phyloP scores from a whole-genome alignment of 164 flowering plant genomes.

The Chimonanthus salicifolius region DNA sequence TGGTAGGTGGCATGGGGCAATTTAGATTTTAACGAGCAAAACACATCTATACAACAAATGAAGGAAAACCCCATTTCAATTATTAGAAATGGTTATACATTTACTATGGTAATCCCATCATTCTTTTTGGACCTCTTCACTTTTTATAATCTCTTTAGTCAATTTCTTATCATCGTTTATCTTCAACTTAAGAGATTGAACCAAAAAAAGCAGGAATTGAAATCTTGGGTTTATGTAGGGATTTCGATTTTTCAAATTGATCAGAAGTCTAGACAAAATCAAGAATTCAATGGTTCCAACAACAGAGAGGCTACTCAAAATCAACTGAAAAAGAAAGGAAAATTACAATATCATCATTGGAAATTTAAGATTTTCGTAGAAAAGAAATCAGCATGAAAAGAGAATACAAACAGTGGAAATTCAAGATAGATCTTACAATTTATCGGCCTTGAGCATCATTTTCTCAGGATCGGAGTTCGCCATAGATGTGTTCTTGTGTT shows the following conservation, averaged over 20 bases:
- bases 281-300: background rate
- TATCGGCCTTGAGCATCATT: conserved; percentile 60
- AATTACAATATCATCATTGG: background rate
- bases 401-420: background rate
- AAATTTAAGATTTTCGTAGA: background rate
- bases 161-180: background rate
- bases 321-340: background rate
- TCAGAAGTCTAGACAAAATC: background rate
- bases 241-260: background rate
- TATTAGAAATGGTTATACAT: too few relatives aligned
- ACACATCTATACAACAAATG: background rate
- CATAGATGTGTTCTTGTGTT: conserved; percentile 16
- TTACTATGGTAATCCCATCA: too few relatives aligned
- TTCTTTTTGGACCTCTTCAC: too few relatives aligned
- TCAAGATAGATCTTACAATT: conserved; percentile 31
- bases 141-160: background rate
- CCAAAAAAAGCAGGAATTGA: background rate
- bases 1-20: background rate
- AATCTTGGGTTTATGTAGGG: background rate
- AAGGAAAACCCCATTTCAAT: too few relatives aligned
- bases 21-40: background rate
- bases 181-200: too few relatives aligned
- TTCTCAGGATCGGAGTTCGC: conserved; percentile 53
- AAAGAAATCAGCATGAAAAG: background rate
- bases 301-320: too few relatives aligned